Percentiles rank a stretch among this genome's conserved stretches.
Evolutionary conservation across 2,329 filamentous ascomycete species (phyloP).

Genomic region (Microdochium trichocladiopsis): DNA sequence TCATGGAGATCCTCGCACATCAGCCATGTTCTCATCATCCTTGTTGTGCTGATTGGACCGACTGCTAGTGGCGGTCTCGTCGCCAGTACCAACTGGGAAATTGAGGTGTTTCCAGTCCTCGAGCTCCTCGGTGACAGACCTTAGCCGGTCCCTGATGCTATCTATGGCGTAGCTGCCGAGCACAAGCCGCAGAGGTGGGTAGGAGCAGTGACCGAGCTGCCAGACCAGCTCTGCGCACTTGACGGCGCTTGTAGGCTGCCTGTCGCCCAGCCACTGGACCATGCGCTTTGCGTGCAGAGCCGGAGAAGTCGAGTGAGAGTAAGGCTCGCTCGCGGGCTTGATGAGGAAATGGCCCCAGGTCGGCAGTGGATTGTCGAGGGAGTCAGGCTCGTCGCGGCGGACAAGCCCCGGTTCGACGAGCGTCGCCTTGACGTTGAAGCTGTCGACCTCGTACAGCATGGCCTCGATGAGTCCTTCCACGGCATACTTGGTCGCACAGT

Average conservation of each 20-base stretch:
- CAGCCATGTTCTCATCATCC: not conserved
- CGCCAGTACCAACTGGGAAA: conserved; percentile 38
- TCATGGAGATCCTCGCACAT: not conserved
- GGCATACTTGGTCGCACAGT: conserved; percentile 95
- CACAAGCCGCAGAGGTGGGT: conserved; percentile 79
- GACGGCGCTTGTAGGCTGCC: conserved; percentile 86
- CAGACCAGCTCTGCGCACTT: conserved; percentile 91
- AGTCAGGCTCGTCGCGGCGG: conserved; percentile 72
- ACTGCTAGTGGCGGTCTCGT: not conserved
- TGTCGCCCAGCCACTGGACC: conserved; percentile 89
- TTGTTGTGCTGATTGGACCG: not conserved
- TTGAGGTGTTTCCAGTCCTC: conserved; percentile 89
- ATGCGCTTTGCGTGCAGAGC: conserved; percentile 85
- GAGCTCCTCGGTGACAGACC: conserved; percentile 89
- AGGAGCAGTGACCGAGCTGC: conserved; percentile 92
- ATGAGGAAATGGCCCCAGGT: conserved; percentile 91
- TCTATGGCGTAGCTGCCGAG: conserved; percentile 92
- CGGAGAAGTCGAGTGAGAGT: conserved; percentile 69
- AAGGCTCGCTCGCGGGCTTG: conserved; percentile 76
- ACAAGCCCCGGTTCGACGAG: conserved; percentile 89
- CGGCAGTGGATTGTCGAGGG: conserved; percentile 49
- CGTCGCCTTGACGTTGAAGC: conserved; percentile 88
- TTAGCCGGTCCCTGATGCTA: conserved; percentile 82
- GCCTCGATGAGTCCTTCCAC: conserved; percentile 93
- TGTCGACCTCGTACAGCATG: conserved; percentile 91